phyloP scores from a whole-genome alignment of 805 yeast species.

The Hagleromyces aurorensis region DNA sequence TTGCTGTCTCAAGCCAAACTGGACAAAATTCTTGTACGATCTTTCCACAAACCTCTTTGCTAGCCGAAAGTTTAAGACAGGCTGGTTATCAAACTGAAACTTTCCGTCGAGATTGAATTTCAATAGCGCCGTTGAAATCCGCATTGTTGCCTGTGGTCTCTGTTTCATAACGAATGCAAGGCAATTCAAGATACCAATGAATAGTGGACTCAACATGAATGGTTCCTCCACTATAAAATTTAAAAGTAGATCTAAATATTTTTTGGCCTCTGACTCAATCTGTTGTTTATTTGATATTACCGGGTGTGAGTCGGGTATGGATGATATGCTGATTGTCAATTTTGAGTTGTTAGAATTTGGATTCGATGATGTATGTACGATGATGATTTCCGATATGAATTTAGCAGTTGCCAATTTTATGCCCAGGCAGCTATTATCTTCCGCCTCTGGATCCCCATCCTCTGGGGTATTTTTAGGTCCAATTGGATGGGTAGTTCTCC shows the following conservation, averaged over 20 bases:
- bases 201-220: slow-evolving; percentile 46
- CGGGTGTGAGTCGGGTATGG: slow-evolving; percentile 53
- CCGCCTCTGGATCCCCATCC: slow-evolving; percentile 26
- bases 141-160: slow-evolving; percentile 51
- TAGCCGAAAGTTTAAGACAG: slow-evolving; percentile 39
- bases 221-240: slow-evolving; percentile 46
- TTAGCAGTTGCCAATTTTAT: slow-evolving; percentile 64
- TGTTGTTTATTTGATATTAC: slow-evolving; percentile 42
- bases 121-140: slow-evolving; percentile 51
- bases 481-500: slow-evolving; percentile 52
- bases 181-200: slow-evolving; percentile 63
- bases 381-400: slow-evolving; percentile 54
- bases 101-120: slow-evolving; percentile 53
- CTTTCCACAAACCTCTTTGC: slow-evolving; percentile 59
- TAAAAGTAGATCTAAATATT: slow-evolving; percentile 58
- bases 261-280: slow-evolving; percentile 66
- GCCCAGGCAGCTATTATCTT: slow-evolving; percentile 44
- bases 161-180: slow-evolving; percentile 54
- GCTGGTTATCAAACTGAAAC: slow-evolving; percentile 38
- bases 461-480: slow-evolving; percentile 31
- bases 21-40: slow-evolving; percentile 39
- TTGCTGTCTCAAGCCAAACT: slow-evolving; percentile 34
- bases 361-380: slow-evolving; percentile 41
- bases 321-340: slow-evolving; percentile 37
- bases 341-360: slow-evolving; percentile 11